phyloP scores from a whole-genome alignment of 164 flowering plant genomes.

The Aristolochia californica region DNA sequence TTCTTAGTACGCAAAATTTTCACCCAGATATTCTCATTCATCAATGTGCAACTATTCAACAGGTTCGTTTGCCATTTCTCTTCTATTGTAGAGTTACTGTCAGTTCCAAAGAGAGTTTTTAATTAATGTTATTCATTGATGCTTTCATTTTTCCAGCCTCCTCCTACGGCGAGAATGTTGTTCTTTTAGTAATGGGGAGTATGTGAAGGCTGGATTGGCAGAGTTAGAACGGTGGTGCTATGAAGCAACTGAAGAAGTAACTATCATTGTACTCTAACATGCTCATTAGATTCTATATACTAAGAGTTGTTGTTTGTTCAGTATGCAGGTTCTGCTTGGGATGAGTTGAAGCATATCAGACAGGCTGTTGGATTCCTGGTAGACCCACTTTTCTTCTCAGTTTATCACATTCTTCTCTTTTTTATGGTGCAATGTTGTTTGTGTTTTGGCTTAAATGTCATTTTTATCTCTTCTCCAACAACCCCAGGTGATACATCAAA shows the following conservation, averaged over 20 bases:
- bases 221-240: conserved; percentile 92
- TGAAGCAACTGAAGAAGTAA: conserved; percentile 81
- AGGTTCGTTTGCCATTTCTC: conserved; percentile 31
- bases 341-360: conserved; percentile 88
- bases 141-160: conserved; percentile 43
- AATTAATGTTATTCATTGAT: neutral
- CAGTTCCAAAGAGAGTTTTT: no score
- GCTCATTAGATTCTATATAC: neutral
- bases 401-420: neutral
- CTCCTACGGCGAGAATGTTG: conserved; percentile 98
- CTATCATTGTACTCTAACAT: conserved; percentile 1
- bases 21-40: conserved; percentile 85
- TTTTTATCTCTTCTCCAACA: neutral
- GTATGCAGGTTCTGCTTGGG: conserved; percentile 97
- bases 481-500: conserved; percentile 89
- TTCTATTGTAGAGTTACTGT: neutral
- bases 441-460: neutral
- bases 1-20: conserved; percentile 80
- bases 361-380: conserved; percentile 99
- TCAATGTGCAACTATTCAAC: conserved; percentile 93
- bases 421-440: neutral
- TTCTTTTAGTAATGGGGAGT: conserved; percentile 98
- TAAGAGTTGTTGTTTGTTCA: conserved; percentile 13
- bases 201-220: conserved; percentile 81
- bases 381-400: neutral